phyloP scores from a whole-genome alignment of 805 yeast species.

The Metschnikowia vanudenii region DNA sequence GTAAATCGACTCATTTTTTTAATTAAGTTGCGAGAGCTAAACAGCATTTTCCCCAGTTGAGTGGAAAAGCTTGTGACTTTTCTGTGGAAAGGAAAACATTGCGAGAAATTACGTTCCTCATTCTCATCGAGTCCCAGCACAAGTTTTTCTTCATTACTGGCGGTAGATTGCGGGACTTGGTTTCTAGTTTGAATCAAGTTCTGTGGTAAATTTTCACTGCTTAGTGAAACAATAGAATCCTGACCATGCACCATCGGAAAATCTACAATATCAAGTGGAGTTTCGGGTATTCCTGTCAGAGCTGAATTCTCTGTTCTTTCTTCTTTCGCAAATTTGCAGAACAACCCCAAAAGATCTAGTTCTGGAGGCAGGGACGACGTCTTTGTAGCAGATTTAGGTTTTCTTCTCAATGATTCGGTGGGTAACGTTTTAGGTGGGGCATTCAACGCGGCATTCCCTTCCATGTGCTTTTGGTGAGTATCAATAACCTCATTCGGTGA shows the following conservation, averaged over 20 bases:
- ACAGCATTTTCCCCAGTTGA: slow-evolving; percentile 47
- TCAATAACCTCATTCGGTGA: neutral
- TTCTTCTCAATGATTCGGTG: neutral
- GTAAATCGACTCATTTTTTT: slow-evolving; percentile 30
- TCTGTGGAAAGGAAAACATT: slow-evolving; percentile 81
- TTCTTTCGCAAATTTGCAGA: slow-evolving; percentile 42
- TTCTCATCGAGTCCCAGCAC: slow-evolving; percentile 26
- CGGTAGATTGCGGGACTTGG: neutral
- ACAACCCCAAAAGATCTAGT: slow-evolving; percentile 34
- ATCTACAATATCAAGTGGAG: neutral
- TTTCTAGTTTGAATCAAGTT: no score
- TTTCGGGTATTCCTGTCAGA: neutral
- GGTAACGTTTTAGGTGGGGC: neutral
- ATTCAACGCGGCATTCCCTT: slow-evolving; percentile 9
- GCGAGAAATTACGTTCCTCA: slow-evolving; percentile 67
- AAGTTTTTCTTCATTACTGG: slow-evolving; percentile 2
- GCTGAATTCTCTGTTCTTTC: slow-evolving; percentile 18
- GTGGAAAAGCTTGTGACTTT: slow-evolving; percentile 52
- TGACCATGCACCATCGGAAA: neutral
- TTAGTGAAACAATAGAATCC: no score
- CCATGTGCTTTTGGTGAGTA: neutral
- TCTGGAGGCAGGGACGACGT: slow-evolving; percentile 4
- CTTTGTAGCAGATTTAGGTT: slow-evolving; percentile 7
- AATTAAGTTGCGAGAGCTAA: slow-evolving; percentile 23
- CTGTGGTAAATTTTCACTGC: no score